Base-by-base conservation (phyloP, 345 rosid genomes). In the Linum lewisii region DNA sequence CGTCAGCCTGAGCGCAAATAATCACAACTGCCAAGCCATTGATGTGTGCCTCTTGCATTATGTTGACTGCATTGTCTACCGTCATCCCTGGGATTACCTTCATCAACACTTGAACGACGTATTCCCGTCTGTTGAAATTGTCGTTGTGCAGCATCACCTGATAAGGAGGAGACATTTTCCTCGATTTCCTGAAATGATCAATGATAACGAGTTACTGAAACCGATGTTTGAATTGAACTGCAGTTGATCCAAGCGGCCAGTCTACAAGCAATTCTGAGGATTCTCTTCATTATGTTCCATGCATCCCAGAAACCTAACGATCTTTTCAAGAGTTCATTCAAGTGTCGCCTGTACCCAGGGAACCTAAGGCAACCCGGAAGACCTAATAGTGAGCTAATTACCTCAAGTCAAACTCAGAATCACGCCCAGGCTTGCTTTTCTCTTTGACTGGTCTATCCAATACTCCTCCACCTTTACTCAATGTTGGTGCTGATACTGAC, bases 41-140 rank as follows among this genome's bases (percentile, higher is more conserved):
- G 76, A 77, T 45, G 66, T 93, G 95, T 24, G 99, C 99, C 77
- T 86, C 99, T 81, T 93, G 97, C 97, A 93, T 93, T 61, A 93
- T 85, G 57, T 93, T 93, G 20, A 88, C 91, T 0, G 99, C 97
- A 51, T 75, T 93, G 78, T 93, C 99, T 7, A 93, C 69, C 5
- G 99, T 86, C 99, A 93, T 93, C 16, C 95, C 94, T 0, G 91
- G 93, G 67, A 89, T 93, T 15, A 89, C 95, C 68, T 93, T 93
- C 97, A 93, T 86, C 79, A 93, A 62, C 15, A 93, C 99, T 71
- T 88, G 95, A 26, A 93, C 99, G 0, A 93, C 97, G 18, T 93
- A 93, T 67, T 89, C 95, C 62, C 97, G 78, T 65, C 78, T 93
- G 76, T 86, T 93, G 75, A 61, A 88, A 78, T 93, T 81, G 78